Percentiles rank a stretch among this genome's conserved stretches.
These are phyloP conservation scores for Gnomoniopsis smithogilvyi DNA, from an alignment of 2,329 filamentous ascomycete species.

Conservation along the genomic window DNA sequence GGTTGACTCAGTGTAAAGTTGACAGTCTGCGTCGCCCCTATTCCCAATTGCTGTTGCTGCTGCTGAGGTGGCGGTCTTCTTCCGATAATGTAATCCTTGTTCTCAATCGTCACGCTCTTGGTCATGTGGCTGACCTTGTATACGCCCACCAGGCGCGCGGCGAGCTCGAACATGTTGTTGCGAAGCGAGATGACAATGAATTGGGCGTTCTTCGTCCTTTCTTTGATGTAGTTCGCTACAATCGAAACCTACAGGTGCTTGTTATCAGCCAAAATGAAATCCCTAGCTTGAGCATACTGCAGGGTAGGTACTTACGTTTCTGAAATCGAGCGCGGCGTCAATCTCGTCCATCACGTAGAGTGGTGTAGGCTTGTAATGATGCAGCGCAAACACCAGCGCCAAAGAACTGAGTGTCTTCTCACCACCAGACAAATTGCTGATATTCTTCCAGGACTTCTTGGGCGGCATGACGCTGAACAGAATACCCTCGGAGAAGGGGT, in stretches of 20 bases:
- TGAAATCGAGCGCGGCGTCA: slow-evolving; percentile 94
- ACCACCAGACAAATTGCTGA: slow-evolving; percentile 89
- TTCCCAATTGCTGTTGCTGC: slow-evolving; percentile 18
- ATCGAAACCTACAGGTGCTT: slow-evolving; percentile 71
- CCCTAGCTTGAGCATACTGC: neutral
- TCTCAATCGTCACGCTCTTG: slow-evolving; percentile 87
- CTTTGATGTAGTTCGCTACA: slow-evolving; percentile 98
- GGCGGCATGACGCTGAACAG: slow-evolving; percentile 98
- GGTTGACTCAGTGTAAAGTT: slow-evolving; percentile 19
- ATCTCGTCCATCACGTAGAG: slow-evolving; percentile 99
- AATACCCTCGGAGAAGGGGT: slow-evolving; percentile 96
- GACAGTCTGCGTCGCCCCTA: slow-evolving; percentile 22
- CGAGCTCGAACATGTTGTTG: slow-evolving; percentile 99
- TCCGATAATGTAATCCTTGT: slow-evolving; percentile 67
- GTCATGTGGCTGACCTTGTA: slow-evolving; percentile 99
- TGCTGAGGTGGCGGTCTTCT: slow-evolving; percentile 32
- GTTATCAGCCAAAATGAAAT: slow-evolving; percentile 12
- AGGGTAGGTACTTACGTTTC: slow-evolving; percentile 69
- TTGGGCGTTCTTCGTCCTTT: slow-evolving; percentile 97
- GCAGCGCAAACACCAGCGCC: slow-evolving; percentile 94
- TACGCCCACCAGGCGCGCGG: slow-evolving; percentile 90
- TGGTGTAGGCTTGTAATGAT: slow-evolving; percentile 97
- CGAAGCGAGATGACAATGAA: slow-evolving; percentile 97
- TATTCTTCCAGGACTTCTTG: slow-evolving; percentile 99
- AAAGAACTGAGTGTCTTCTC: slow-evolving; percentile 95